Percentiles rank a stretch among this genome's conserved stretches.
Conservation (phyloP, 2,329 filamentous ascomycete genomes). For the Trichoderma simmonsii region DNA sequence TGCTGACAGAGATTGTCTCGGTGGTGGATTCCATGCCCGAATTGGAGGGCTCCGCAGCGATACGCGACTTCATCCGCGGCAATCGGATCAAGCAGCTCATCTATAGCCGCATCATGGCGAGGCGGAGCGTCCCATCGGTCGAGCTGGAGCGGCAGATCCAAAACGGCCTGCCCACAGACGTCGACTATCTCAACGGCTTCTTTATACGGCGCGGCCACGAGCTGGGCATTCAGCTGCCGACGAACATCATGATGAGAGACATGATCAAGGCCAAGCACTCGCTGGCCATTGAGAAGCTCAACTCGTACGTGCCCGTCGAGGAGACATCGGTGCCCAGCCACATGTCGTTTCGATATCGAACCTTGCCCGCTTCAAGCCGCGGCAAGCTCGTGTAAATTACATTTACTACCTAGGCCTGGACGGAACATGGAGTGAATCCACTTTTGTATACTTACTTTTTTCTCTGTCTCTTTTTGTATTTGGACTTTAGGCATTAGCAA, state of each 20-base stretch:
- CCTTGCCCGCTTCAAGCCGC: background rate
- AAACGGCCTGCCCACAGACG: slow-evolving; percentile 63
- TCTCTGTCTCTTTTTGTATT: background rate
- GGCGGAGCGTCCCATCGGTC: slow-evolving; percentile 50
- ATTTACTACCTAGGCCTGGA: background rate
- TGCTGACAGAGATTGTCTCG: slow-evolving; percentile 70
- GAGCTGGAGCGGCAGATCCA: slow-evolving; percentile 67
- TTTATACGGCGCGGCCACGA: slow-evolving; percentile 71
- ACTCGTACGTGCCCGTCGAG: slow-evolving; percentile 35
- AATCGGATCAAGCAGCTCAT: slow-evolving; percentile 60
- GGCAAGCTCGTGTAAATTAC: background rate
- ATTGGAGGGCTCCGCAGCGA: slow-evolving; percentile 57
- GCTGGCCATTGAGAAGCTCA: slow-evolving; percentile 32
- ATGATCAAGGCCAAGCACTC: slow-evolving; percentile 68
- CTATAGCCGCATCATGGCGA: slow-evolving; percentile 34
- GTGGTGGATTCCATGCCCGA: slow-evolving; percentile 77
- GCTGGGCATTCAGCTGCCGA: slow-evolving; percentile 66
- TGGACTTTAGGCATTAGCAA: background rate
- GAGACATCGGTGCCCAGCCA: slow-evolving; percentile 32
- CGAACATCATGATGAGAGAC: slow-evolving; percentile 70
- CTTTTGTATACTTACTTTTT: background rate
- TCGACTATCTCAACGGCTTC: slow-evolving; percentile 87
- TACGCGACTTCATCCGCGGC: slow-evolving; percentile 55
- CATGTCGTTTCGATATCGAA: slow-evolving; percentile 25
- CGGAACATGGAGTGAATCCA: background rate